Evolutionary conservation across 192 early-diverging fungal species (phyloP).

Genomic region (Coemansia sp.): DNA sequence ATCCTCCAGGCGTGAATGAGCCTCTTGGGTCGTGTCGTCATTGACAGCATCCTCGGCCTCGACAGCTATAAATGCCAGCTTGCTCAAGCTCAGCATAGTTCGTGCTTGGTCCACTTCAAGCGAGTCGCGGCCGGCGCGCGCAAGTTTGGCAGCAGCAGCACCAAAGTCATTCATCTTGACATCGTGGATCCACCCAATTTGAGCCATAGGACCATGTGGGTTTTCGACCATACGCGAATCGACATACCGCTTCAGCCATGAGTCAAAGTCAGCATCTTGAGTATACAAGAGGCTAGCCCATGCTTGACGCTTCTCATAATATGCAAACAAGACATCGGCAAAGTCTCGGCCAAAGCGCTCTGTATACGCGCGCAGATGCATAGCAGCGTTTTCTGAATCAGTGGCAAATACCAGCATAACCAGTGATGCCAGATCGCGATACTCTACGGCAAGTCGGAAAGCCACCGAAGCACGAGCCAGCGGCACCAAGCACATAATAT

Average conservation of each 20-base stretch:
- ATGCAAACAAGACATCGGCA: constrained; percentile 36
- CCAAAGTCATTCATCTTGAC: constrained; percentile 33
- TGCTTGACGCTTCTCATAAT: constrained; percentile 45
- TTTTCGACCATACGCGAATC: constrained; percentile 10
- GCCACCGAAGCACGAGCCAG: constrained; percentile 35
- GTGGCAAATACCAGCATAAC: constrained; percentile 36
- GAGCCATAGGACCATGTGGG: constrained; percentile 14
- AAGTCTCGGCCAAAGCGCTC: constrained; percentile 33
- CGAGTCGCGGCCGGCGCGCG: constrained; percentile 31
- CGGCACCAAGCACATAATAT: constrained; percentile 38
- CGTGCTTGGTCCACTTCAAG: constrained; percentile 23
- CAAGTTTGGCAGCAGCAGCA: constrained; percentile 31
- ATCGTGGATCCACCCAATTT: constrained; percentile 46
- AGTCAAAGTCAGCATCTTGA: constrained; percentile 17
- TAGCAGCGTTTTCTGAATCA: constrained; percentile 21
- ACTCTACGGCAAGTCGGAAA: constrained; percentile 47
- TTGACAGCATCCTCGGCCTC: constrained; percentile 6
- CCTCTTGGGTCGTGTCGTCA: constrained; percentile 16
- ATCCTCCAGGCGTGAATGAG: constrained; percentile 32
- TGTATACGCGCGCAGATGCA: constrained; percentile 26
- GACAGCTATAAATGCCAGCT: constrained; percentile 30
- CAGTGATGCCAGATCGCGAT: constrained; percentile 35
- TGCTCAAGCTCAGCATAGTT: constrained; percentile 43
- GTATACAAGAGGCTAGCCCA: constrained; percentile 43
- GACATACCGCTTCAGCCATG: constrained; percentile 31